Percentiles rank a stretch among this genome's conserved stretches.
phyloP scores from a whole-genome alignment of 495 filamentous ascomycete genomes.

The Penicillium turbatum region DNA sequence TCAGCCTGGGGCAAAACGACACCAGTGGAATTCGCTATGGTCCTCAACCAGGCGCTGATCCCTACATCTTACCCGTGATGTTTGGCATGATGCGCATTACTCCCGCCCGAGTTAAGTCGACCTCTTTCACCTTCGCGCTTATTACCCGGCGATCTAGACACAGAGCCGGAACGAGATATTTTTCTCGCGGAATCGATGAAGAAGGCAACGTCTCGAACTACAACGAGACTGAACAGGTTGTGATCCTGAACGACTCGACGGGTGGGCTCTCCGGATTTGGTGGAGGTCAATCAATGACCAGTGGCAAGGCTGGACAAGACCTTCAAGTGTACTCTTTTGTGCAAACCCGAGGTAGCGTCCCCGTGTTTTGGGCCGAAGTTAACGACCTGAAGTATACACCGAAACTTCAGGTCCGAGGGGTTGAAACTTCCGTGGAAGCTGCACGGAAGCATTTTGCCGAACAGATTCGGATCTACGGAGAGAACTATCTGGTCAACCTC shows the following conservation, averaged over 20 bases:
- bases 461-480: slow-evolving; percentile 87
- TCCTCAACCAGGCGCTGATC: slow-evolving; percentile 73
- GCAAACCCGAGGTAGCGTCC: slow-evolving; percentile 91
- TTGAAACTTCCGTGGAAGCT: slow-evolving; percentile 75
- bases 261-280: slow-evolving; percentile 76
- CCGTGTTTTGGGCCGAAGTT: slow-evolving; percentile 91
- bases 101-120: slow-evolving; percentile 73
- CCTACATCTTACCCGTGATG: slow-evolving; percentile 91
- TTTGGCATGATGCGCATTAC: slow-evolving; percentile 90
- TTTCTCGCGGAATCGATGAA: slow-evolving; percentile 89
- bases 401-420: slow-evolving; percentile 76
- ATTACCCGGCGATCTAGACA: slow-evolving; percentile 85
- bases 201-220: slow-evolving; percentile 93
- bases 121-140: slow-evolving; percentile 75
- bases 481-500: slow-evolving; percentile 94
- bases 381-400: slow-evolving; percentile 88
- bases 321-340: slow-evolving; percentile 89
- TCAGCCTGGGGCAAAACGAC: slow-evolving; percentile 52
- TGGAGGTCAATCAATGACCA: slow-evolving; percentile 68
- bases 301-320: slow-evolving; percentile 66
- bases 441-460: slow-evolving; percentile 85
- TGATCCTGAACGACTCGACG: slow-evolving; percentile 76
- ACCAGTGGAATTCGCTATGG: slow-evolving; percentile 50
- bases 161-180: slow-evolving; percentile 86
- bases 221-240: slow-evolving; percentile 93